Percentiles rank a stretch among this genome's conserved stretches.
phyloP scores from a whole-genome alignment of 371 early-diverging fungal species.

The Mucor sp. region DNA sequence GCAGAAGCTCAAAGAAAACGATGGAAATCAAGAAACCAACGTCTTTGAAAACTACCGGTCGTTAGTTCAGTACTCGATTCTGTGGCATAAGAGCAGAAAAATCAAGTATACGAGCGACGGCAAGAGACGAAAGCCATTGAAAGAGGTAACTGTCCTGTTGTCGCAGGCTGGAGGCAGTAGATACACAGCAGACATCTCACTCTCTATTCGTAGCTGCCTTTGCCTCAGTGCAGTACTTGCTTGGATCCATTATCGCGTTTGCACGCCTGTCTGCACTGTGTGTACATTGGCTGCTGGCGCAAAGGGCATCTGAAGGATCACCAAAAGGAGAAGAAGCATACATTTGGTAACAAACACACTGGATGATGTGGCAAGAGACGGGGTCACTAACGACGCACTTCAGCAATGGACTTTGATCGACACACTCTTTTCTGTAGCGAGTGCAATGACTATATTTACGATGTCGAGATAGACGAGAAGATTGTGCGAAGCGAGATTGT shows the following conservation, averaged over 20 bases:
- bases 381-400: background rate
- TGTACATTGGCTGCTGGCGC: slow-evolving; percentile 67
- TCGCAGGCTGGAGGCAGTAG: background rate
- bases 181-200: background rate
- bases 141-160: slow-evolving; percentile 9
- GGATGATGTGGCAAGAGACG: background rate
- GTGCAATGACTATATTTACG: slow-evolving; percentile 89
- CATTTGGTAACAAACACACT: slow-evolving; percentile 54
- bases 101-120: slow-evolving; percentile 15
- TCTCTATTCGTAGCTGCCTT: slow-evolving; percentile 54
- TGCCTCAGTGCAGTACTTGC: slow-evolving; percentile 70
- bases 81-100: slow-evolving; percentile 37
- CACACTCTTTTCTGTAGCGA: slow-evolving; percentile 54
- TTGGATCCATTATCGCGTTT: slow-evolving; percentile 65
- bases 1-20: slow-evolving; percentile 20
- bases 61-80: slow-evolving; percentile 37
- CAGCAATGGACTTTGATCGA: slow-evolving; percentile 42
- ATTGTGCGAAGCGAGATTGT: slow-evolving; percentile 61
- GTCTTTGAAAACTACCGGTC: slow-evolving; percentile 36
- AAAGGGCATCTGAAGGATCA: slow-evolving; percentile 70
- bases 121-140: slow-evolving; percentile 19
- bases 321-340: slow-evolving; percentile 57
- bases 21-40: slow-evolving; percentile 20
- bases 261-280: slow-evolving; percentile 82
- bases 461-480: slow-evolving; percentile 68